These are phyloP conservation scores for Stemphylium lycopersici DNA, from an alignment of 2,329 filamentous ascomycete genomes.

Conservation along the genomic window DNA sequence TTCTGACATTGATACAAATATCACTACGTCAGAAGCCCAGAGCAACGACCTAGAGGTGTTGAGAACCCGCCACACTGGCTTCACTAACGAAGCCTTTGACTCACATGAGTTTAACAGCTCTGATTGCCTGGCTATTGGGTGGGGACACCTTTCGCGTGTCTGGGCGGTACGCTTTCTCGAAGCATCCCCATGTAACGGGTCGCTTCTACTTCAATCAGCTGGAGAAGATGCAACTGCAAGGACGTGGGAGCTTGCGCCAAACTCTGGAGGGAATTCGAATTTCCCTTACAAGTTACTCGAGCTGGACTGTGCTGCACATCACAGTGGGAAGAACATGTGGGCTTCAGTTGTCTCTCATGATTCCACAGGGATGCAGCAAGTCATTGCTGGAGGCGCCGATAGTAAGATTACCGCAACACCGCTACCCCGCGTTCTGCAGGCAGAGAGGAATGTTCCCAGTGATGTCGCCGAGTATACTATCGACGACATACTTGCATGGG, in stretches of 20 bases:
- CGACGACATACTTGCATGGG: slow-evolving; percentile 28
- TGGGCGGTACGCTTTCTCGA: slow-evolving; percentile 79
- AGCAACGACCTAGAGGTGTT: slow-evolving; percentile 29
- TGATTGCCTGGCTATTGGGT: slow-evolving; percentile 69
- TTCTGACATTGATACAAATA: slow-evolving; percentile 52
- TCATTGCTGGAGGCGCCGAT: slow-evolving; percentile 75
- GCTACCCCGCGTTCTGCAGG: slow-evolving; percentile 7
- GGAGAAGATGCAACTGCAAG: slow-evolving; percentile 84
- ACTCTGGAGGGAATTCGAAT: neutral
- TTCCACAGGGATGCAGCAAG: slow-evolving; percentile 11
- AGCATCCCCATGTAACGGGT: slow-evolving; percentile 45
- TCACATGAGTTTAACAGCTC: slow-evolving; percentile 22
- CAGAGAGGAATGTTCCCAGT: neutral
- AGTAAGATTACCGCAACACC: slow-evolving; percentile 59
- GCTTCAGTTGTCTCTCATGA: slow-evolving; percentile 50
- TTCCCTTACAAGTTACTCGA: slow-evolving; percentile 55
- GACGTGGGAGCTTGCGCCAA: slow-evolving; percentile 62
- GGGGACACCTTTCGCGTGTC: slow-evolving; percentile 88
- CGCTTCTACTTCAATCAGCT: slow-evolving; percentile 68
- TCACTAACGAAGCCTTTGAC: slow-evolving; percentile 45
- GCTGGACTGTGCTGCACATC: slow-evolving; percentile 64
- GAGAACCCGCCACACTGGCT: slow-evolving; percentile 53
- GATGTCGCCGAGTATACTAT: slow-evolving; percentile 33
- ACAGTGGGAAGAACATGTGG: slow-evolving; percentile 93
- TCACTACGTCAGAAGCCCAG: slow-evolving; percentile 23